These are phyloP conservation scores for Colletotrichum higginsianum DNA, from an alignment of 2,329 filamentous ascomycete genomes.

Conservation along the genomic window DNA sequence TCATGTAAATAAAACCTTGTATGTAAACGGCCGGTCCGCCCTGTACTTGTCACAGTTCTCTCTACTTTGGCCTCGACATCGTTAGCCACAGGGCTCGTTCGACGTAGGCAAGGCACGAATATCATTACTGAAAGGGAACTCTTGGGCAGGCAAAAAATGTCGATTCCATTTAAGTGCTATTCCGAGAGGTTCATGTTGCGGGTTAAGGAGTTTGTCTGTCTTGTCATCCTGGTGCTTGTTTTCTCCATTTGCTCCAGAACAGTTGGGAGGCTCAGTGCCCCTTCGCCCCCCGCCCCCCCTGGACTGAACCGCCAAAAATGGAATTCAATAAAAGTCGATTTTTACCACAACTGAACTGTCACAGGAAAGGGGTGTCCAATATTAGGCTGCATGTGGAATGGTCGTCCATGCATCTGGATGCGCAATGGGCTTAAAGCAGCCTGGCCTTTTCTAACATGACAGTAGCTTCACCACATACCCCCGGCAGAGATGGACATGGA, in stretches of 20 bases:
- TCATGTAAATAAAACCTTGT: slow-evolving; percentile 63
- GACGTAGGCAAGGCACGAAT: slow-evolving; percentile 19
- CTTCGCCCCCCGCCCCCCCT: background rate
- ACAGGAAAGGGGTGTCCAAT: background rate
- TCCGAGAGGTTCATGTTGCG: background rate
- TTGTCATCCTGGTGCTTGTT: background rate
- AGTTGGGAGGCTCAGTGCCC: background rate
- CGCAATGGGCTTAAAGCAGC: background rate
- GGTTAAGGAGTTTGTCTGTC: background rate
- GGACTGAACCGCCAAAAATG: background rate
- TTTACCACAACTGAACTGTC: background rate
- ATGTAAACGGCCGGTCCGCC: slow-evolving; percentile 29
- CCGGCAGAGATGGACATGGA: background rate
- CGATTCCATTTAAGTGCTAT: background rate
- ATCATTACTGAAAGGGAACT: slow-evolving; percentile 25
- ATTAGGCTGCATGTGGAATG: background rate
- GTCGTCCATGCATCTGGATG: background rate
- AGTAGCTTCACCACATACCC: background rate
- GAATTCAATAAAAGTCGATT: background rate
- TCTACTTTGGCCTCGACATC: slow-evolving; percentile 10
- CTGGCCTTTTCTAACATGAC: background rate
- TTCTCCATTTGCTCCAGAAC: background rate
- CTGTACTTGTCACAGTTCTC: slow-evolving; percentile 32
- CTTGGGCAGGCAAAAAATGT: slow-evolving; percentile 16
- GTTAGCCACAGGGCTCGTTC: slow-evolving; percentile 10